phyloP scores from a whole-genome alignment of 306 rosid species.

The Trifolium subterraneum region DNA sequence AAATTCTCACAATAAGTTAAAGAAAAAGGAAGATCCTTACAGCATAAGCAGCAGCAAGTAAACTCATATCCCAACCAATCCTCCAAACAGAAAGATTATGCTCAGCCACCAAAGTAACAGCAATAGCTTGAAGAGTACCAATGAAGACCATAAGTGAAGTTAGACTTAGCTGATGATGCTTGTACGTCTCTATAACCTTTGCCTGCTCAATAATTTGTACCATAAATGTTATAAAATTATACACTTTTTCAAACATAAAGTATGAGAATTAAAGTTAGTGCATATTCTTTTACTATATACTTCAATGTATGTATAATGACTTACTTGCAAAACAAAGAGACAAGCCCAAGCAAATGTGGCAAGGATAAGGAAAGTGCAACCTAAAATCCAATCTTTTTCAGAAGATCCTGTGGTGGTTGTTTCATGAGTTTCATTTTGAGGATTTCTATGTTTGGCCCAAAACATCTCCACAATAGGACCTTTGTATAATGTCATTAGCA shows the following conservation, averaged over 20 bases:
- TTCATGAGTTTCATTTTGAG: slow-evolving; percentile 39
- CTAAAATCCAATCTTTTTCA: slow-evolving; percentile 73
- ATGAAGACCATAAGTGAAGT: slow-evolving; percentile 75
- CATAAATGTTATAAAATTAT: not conserved
- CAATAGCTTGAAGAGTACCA: slow-evolving; percentile 87
- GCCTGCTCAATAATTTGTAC: slow-evolving; percentile 49
- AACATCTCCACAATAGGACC: slow-evolving; percentile 72
- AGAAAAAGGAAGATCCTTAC: slow-evolving; percentile 51
- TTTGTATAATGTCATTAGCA: slow-evolving; percentile 92
- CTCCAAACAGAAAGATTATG: slow-evolving; percentile 80
- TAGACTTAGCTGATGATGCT: slow-evolving; percentile 80
- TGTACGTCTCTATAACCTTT: slow-evolving; percentile 77
- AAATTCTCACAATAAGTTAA: not conserved
- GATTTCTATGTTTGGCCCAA: slow-evolving; percentile 63
- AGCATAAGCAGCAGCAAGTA: slow-evolving; percentile 96
- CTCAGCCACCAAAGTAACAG: slow-evolving; percentile 79
- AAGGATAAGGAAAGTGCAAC: slow-evolving; percentile 77
- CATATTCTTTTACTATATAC: not conserved
- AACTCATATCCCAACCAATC: slow-evolving; percentile 90
- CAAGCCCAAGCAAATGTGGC: slow-evolving; percentile 97
- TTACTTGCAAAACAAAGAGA: slow-evolving; percentile 85
- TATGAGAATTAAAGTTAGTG: not conserved
- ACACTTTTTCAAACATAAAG: not conserved
- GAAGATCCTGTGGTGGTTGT: slow-evolving; percentile 41
- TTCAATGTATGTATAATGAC: not conserved